A percentile compares a stretch with the other conserved stretches of the same genome.
Evolutionary conservation across 2,329 filamentous ascomycete genomes (phyloP).

Genomic region (Curvularia lunata): DNA sequence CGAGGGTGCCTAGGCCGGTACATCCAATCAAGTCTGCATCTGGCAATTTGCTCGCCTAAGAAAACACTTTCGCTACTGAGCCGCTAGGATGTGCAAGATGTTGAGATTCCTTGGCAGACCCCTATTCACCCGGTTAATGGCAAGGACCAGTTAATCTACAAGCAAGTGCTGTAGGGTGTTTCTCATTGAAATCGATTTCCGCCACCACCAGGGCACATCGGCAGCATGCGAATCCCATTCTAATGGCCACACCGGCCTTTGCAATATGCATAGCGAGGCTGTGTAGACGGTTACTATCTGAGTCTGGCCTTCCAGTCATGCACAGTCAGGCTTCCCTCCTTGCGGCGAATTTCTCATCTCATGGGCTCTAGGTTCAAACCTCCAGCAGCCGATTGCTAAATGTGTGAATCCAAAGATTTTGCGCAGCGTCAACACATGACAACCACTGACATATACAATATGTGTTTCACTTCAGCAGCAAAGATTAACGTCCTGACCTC

Average conservation of each 20-base stretch:
- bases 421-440: no score
- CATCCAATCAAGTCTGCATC: not conserved
- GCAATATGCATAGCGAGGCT: not conserved
- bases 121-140: constrained; percentile 18
- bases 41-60: not conserved
- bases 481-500: no score
- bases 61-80: constrained; percentile 4
- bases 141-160: not conserved
- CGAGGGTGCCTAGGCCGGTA: constrained; percentile 2
- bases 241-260: not conserved
- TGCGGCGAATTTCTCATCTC: no score
- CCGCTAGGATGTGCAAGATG: constrained; percentile 5
- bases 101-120: not conserved
- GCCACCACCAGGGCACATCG: not conserved
- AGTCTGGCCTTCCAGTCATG: not conserved
- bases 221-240: not conserved
- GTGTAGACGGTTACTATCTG: not conserved
- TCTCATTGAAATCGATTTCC: not conserved
- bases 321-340: no score
- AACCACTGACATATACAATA: no score
- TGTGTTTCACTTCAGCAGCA: no score
- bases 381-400: no score
- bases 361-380: no score
- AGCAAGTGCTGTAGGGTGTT: not conserved
- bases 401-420: no score